Percentiles rank a stretch among this genome's conserved stretches.
Evolutionary conservation across 2,329 filamentous ascomycete genomes (phyloP).

Genomic region (Dothistroma pini): DNA sequence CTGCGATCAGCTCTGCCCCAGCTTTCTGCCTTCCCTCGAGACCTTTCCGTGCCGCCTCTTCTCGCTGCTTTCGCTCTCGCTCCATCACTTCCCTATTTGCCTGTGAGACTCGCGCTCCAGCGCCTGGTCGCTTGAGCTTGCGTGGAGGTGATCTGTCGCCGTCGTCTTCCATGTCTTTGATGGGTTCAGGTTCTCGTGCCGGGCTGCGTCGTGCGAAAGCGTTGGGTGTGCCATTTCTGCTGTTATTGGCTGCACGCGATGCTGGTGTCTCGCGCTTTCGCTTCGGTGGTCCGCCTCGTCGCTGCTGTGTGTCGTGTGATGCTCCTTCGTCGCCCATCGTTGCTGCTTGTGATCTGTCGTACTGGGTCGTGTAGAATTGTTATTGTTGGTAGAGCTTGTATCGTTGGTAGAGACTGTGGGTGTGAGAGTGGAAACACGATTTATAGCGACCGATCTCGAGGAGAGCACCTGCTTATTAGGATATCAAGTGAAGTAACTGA

Average conservation of each 20-base stretch:
- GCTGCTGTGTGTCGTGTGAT: slow-evolving; percentile 20
- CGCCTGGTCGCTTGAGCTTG: slow-evolving; percentile 38
- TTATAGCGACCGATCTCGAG: no score
- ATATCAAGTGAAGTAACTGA: not conserved
- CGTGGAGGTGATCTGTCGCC: slow-evolving; percentile 35
- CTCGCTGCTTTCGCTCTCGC: slow-evolving; percentile 43
- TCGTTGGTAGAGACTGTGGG: not conserved
- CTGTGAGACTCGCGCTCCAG: slow-evolving; percentile 57
- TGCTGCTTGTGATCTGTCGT: not conserved
- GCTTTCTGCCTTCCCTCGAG: slow-evolving; percentile 13
- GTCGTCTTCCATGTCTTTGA: slow-evolving; percentile 20
- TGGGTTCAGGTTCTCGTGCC: slow-evolving; percentile 16
- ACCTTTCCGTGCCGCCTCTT: slow-evolving; percentile 40
- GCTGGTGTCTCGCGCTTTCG: slow-evolving; percentile 32
- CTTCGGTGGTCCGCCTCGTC: slow-evolving; percentile 23
- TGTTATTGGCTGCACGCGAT: slow-evolving; percentile 25
- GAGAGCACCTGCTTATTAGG: no score
- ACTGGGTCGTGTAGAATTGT: no score
- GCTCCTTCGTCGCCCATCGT: slow-evolving; percentile 22
- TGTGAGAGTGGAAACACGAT: no score
- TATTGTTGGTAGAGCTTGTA: not conserved
- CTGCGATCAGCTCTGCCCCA: slow-evolving; percentile 68
- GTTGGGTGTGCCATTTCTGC: slow-evolving; percentile 29
- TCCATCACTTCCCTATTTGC: slow-evolving; percentile 65
- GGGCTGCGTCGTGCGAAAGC: slow-evolving; percentile 34